These are phyloP conservation scores for Boechera stricta DNA, from an alignment of 345 rosid species.

Conservation along the genomic window DNA sequence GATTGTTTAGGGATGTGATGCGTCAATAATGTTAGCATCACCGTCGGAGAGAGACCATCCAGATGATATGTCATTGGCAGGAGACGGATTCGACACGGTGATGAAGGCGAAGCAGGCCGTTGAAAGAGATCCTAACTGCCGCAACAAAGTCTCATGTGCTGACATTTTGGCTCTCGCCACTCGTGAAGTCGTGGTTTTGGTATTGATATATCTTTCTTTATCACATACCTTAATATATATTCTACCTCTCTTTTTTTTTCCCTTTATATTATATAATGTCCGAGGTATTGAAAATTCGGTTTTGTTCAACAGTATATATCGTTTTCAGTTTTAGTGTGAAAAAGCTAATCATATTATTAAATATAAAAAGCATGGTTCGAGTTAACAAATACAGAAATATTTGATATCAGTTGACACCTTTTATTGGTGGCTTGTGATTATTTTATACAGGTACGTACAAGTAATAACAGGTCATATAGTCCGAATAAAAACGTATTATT, in stretches of 20 bases:
- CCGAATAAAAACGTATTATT: background rate
- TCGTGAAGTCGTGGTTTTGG: constrained; percentile 72
- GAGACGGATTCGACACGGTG: constrained; percentile 82
- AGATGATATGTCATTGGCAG: constrained; percentile 45
- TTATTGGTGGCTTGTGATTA: constrained; percentile 27
- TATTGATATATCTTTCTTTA: background rate
- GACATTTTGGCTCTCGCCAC: constrained; percentile 91
- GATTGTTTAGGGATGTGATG: constrained; percentile 48
- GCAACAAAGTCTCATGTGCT: constrained; percentile 91
- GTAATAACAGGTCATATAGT: constrained; percentile 24
- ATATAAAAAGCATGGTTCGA: constrained; percentile 7
- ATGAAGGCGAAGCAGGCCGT: constrained; percentile 83
- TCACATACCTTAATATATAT: background rate
- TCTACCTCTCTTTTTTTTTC: background rate
- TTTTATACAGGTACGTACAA: background rate
- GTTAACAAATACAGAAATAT: background rate
- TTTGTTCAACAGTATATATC: background rate
- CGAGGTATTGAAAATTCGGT: constrained; percentile 29
- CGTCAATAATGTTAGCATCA: constrained; percentile 46
- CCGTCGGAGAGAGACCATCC: constrained; percentile 49
- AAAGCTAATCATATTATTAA: background rate
- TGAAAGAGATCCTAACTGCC: constrained; percentile 71
- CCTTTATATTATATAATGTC: constrained; percentile 15
- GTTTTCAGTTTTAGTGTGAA: background rate
- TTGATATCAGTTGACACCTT: background rate